phyloP scores from a whole-genome alignment of 2,329 filamentous ascomycete species.

The Falciphora oryzae region DNA sequence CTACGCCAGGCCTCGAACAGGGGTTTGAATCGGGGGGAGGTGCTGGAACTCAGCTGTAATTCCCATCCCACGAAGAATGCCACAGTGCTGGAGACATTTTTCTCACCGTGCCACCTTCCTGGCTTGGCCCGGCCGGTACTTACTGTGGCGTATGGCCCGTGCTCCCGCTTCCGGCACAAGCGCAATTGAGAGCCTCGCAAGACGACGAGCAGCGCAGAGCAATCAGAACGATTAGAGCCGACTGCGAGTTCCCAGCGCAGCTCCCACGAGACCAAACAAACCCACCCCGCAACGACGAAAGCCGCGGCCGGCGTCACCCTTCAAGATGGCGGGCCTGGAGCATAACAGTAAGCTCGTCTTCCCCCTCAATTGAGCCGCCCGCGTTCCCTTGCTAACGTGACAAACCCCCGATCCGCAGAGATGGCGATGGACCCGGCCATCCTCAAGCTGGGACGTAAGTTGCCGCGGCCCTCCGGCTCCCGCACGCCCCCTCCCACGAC shows the following conservation, averaged over 20 bases:
- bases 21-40: too few relatives aligned
- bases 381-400: constrained; percentile 21
- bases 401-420: constrained; percentile 25
- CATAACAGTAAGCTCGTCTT: constrained; percentile 33
- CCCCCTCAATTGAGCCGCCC: constrained; percentile 12
- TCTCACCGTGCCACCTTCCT: background rate
- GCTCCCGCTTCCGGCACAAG: background rate
- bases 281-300: background rate
- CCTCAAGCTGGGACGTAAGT: constrained; percentile 40
- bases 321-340: constrained; percentile 38
- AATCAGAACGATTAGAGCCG: background rate
- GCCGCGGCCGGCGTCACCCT: constrained; percentile 7
- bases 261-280: background rate
- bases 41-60: too few relatives aligned
- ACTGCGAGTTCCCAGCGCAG: background rate
- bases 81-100: background rate
- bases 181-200: background rate
- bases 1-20: too few relatives aligned
- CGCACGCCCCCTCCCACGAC: too few relatives aligned
- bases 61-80: too few relatives aligned
- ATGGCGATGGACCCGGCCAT: constrained; percentile 42
- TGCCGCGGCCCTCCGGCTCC: background rate
- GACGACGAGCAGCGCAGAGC: background rate
- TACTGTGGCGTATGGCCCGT: background rate
- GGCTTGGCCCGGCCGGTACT: too few relatives aligned